Evolutionary conservation across 2,329 filamentous ascomycete genomes (phyloP).

Genomic region (Pyrenophora teres): DNA sequence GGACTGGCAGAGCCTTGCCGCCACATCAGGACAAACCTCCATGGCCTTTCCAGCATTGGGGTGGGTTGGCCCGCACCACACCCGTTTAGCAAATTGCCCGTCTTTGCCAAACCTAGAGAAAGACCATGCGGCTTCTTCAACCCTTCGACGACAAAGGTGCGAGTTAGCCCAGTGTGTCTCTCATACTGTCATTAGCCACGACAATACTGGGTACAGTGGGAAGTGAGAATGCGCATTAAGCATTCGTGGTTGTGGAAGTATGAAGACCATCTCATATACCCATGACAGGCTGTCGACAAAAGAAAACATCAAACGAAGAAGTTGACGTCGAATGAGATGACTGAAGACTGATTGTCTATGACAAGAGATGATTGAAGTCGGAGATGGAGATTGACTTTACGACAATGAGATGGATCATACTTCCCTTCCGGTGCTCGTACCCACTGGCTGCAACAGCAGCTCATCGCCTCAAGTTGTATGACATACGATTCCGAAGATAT

Average conservation of each 20-base stretch:
- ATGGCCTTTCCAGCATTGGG: not conserved
- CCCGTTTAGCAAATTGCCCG: not conserved
- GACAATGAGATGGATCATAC: constrained; percentile 10
- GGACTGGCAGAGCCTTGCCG: constrained; percentile 6
- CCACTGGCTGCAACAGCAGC: not conserved
- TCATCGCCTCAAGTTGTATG: not conserved
- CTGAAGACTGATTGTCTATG: not conserved
- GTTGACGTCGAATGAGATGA: not conserved
- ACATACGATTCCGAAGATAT: constrained; percentile 10
- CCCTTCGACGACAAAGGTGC: constrained; percentile 4
- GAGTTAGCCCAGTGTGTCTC: constrained; percentile 8
- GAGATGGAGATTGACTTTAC: not conserved
- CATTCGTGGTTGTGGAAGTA: constrained; percentile 9
- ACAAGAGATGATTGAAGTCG: not conserved
- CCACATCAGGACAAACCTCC: constrained; percentile 8
- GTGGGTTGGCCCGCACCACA: constrained; percentile 4
- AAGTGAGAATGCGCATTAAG: not conserved
- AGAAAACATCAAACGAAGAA: not conserved
- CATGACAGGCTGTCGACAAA: not conserved
- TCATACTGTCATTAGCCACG: constrained; percentile 11
- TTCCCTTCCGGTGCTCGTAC: constrained; percentile 7
- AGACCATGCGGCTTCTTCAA: constrained; percentile 3
- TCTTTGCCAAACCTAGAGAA: constrained; percentile 1
- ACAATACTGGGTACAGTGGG: constrained; percentile 1
- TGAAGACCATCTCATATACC: not conserved